These are phyloP conservation scores for Corallochytrium limacisporum DNA, from an alignment of 78 protist genomes.

Conservation along the genomic window DNA sequence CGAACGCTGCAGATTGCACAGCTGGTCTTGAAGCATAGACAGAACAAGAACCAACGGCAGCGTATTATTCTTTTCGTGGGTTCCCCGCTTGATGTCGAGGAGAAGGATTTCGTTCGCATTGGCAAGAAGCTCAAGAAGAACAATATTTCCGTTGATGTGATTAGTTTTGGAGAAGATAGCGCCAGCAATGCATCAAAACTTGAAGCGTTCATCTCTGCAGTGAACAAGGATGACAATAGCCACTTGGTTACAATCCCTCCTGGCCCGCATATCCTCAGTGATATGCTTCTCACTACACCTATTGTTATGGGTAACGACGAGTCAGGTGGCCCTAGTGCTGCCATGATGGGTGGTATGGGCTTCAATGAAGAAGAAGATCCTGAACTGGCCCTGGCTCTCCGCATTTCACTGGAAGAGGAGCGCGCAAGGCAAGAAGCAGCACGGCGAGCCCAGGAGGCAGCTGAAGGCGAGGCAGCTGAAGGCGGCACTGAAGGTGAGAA, in stretches of 20 bases:
- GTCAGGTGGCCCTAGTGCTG: background rate
- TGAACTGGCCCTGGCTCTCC: conserved; percentile 78
- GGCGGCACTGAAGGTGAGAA: background rate
- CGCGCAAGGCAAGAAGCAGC: conserved; percentile 60
- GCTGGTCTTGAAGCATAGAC: conserved; percentile 77
- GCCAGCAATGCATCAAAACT: conserved; percentile 38
- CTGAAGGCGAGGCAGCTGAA: background rate
- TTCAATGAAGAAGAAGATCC: conserved; percentile 53
- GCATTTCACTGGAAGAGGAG: conserved; percentile 76
- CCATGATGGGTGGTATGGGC: conserved; percentile 26
- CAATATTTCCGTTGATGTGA: conserved; percentile 70
- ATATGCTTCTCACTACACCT: conserved; percentile 33
- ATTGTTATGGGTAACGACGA: background rate
- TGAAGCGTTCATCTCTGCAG: conserved; percentile 64
- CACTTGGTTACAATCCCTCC: conserved; percentile 72
- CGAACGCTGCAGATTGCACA: conserved; percentile 43
- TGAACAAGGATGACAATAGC: conserved; percentile 70
- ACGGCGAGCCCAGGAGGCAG: conserved; percentile 20
- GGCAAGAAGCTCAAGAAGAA: conserved; percentile 79
- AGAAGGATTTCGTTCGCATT: conserved; percentile 26
- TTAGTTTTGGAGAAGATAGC: conserved; percentile 72
- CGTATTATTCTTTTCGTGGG: conserved; percentile 83
- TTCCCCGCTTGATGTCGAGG: conserved; percentile 48
- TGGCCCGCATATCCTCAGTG: conserved; percentile 67
- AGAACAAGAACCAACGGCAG: conserved; percentile 69